Percentiles rank a stretch among this genome's conserved stretches.
These are phyloP conservation scores for Multifurca ochricompacta DNA, from an alignment of 768 basidiomycete species.

Conservation along the genomic window DNA sequence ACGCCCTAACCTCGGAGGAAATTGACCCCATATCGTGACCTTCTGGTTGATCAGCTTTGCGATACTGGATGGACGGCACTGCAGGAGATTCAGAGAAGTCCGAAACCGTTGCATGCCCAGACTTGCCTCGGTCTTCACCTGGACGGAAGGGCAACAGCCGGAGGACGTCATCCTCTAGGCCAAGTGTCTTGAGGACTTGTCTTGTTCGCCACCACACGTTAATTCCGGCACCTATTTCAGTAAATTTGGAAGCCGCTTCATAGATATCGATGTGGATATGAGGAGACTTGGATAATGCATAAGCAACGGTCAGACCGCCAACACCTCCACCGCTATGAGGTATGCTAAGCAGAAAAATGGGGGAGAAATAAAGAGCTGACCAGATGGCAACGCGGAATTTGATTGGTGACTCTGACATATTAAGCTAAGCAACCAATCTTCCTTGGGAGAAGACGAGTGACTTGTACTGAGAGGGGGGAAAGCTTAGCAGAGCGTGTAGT, in stretches of 20 bases:
- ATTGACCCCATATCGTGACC: constrained; percentile 49
- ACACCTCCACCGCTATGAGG: constrained; percentile 25
- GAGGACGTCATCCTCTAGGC: constrained; percentile 25
- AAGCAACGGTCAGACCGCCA: constrained; percentile 27
- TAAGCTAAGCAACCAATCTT: too few species aligned
- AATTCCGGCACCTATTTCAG: constrained; percentile 29
- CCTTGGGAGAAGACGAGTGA: too few species aligned
- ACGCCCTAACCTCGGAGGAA: constrained; percentile 59
- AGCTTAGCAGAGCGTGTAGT: too few species aligned
- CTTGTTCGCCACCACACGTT: constrained; percentile 32
- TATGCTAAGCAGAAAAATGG: background rate
- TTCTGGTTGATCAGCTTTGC: constrained; percentile 52
- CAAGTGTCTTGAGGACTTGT: constrained; percentile 24
- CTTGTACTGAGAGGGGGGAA: too few species aligned
- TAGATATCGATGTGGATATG: constrained; percentile 30
- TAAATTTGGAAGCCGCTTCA: constrained; percentile 27
- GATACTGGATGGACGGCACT: constrained; percentile 48
- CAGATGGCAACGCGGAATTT: constrained; percentile 32
- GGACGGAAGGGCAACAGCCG: constrained; percentile 23
- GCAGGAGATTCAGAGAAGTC: background rate
- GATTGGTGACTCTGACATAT: background rate
- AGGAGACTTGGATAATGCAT: constrained; percentile 24
- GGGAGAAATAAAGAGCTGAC: constrained; percentile 31
- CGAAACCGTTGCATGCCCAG: background rate
- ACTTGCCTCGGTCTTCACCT: constrained; percentile 16